A percentile compares a stretch with the other conserved stretches of the same genome.
Conservation (phyloP, 2,329 filamentous ascomycete species). For the Clarireedia homoeocarpa region DNA sequence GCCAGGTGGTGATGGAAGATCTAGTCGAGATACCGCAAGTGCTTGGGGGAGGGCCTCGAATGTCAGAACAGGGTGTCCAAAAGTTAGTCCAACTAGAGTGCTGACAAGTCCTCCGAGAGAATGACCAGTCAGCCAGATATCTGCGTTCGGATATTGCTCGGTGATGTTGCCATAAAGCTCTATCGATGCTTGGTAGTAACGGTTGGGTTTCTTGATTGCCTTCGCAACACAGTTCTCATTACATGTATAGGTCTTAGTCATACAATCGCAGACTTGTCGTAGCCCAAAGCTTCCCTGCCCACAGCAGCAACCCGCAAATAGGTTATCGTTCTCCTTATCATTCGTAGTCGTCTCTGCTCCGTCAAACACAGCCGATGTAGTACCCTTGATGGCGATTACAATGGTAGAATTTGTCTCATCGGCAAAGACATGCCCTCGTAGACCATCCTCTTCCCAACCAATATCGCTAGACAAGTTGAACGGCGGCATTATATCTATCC, state of each 20-base stretch:
- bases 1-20: constrained; percentile 74
- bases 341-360: constrained; percentile 92
- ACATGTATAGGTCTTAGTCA: constrained; percentile 70
- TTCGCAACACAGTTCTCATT: constrained; percentile 79
- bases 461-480: constrained; percentile 75
- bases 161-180: constrained; percentile 90
- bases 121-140: constrained; percentile 84
- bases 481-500: constrained; percentile 62
- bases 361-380: constrained; percentile 79
- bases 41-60: constrained; percentile 90
- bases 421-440: constrained; percentile 84
- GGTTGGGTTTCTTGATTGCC: constrained; percentile 69
- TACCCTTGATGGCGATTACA: constrained; percentile 86
- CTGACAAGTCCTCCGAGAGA: constrained; percentile 86
- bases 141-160: constrained; percentile 70
- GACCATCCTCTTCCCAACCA: constrained; percentile 81
- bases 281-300: constrained; percentile 82
- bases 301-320: constrained; percentile 95
- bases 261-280: constrained; percentile 83
- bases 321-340: constrained; percentile 92
- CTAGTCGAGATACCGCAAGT: constrained; percentile 73
- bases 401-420: constrained; percentile 78
- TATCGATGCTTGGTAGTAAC: constrained; percentile 80
- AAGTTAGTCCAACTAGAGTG: constrained; percentile 78
- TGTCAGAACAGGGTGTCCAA: constrained; percentile 76